phyloP scores from a whole-genome alignment of 352 stramenopile genomes.

The Phytophthora gonapodyides region DNA sequence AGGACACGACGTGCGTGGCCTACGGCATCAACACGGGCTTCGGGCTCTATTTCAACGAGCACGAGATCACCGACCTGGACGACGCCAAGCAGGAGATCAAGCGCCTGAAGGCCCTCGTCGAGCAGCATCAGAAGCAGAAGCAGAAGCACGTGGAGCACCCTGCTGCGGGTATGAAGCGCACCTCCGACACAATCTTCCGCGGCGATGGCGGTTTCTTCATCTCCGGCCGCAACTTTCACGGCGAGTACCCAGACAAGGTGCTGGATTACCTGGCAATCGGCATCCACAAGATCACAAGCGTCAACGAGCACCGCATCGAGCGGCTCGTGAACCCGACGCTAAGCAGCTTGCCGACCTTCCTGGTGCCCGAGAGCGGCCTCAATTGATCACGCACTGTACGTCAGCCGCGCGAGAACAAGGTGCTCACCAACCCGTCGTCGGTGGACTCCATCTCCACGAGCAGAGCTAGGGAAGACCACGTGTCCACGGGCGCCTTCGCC shows the following conservation, averaged over 20 bases:
- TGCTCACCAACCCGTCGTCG: conserved; percentile 85
- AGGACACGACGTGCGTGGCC: conserved; percentile 73
- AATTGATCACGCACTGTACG: conserved; percentile 92
- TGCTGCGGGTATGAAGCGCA: conserved; percentile 72
- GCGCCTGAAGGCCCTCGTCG: conserved; percentile 61
- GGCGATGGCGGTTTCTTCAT: conserved; percentile 84
- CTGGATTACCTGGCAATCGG: conserved; percentile 91
- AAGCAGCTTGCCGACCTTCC: conserved; percentile 85
- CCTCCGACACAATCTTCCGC: conserved; percentile 82
- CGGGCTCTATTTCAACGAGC: conserved; percentile 85
- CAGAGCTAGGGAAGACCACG: conserved; percentile 89
- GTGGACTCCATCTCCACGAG: conserved; percentile 91
- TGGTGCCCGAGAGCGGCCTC: conserved; percentile 84
- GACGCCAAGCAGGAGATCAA: conserved; percentile 80
- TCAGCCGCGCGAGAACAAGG: conserved; percentile 90
- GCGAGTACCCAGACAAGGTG: conserved; percentile 90
- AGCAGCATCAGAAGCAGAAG: conserved; percentile 55
- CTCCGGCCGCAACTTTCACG: conserved; percentile 91
- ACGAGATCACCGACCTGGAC: conserved; percentile 64
- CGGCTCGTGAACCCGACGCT: conserved; percentile 88
- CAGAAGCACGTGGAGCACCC: conserved; percentile 47
- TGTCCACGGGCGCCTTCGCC: conserved; percentile 89
- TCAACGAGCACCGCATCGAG: conserved; percentile 88
- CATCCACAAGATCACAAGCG: conserved; percentile 83
- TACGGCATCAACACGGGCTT: conserved; percentile 95